Conservation (phyloP, 495 filamentous ascomycete genomes). For the Thermochaetoides thermophila region DNA sequence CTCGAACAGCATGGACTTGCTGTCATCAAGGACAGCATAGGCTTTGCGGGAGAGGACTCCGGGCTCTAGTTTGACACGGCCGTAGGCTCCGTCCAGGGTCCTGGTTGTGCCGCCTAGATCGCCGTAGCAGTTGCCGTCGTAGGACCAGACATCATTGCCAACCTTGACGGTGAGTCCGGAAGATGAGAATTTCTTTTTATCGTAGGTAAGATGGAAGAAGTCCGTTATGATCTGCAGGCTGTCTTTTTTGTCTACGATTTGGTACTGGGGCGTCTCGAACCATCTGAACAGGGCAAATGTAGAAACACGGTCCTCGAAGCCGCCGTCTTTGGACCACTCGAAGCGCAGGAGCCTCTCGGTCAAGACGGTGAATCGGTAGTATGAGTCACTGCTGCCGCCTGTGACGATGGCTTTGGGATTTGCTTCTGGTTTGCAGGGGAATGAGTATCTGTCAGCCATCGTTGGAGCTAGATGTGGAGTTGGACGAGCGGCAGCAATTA, state of each 20-base stretch:
- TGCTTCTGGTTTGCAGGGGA: conserved; percentile 30
- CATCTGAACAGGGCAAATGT: conserved; percentile 39
- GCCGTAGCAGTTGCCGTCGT: conserved; percentile 25
- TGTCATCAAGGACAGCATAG: conserved; percentile 38
- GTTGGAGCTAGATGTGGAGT: too few relatives aligned
- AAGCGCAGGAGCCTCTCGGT: conserved; percentile 37
- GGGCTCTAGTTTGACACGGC: conserved; percentile 30
- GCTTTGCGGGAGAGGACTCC: conserved; percentile 35
- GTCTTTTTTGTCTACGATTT: conserved; percentile 22
- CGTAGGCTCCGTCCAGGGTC: conserved; percentile 39
- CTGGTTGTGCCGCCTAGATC: conserved; percentile 39
- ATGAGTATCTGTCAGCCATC: conserved; percentile 23
- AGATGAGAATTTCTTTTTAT: conserved; percentile 34
- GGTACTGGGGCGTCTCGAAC: conserved; percentile 33
- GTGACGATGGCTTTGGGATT: conserved; percentile 31
- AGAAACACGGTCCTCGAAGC: conserved; percentile 43
- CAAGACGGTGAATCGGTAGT: conserved; percentile 42
- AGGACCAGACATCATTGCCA: conserved; percentile 29
- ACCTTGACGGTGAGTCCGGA: conserved; percentile 26
- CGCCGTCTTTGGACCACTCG: conserved; percentile 41
- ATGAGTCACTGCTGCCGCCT: conserved; percentile 15
- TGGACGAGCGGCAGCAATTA: too few relatives aligned
- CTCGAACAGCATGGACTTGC: conserved; percentile 42
- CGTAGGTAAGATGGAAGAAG: conserved; percentile 36
- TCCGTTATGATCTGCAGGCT: conserved; percentile 35